Percentiles rank a stretch among this genome's conserved stretches.
phyloP scores from a whole-genome alignment of 2,329 filamentous ascomycete genomes.

The Penicillium decumbens region DNA sequence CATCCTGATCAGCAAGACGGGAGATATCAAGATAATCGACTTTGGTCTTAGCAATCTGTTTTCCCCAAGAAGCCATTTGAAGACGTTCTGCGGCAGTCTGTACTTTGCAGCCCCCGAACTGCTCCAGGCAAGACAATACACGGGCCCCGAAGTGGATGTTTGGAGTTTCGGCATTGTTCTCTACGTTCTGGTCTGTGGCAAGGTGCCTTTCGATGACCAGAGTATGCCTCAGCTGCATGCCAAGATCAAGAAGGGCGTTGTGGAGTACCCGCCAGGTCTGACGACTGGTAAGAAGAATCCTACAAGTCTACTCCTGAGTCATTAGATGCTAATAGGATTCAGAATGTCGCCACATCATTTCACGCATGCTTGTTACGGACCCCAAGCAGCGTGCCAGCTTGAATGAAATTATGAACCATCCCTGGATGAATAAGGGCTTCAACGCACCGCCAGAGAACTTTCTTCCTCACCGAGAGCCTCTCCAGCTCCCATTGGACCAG shows the following conservation, averaged over 20 bases:
- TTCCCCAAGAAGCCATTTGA: conserved; percentile 75
- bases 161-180: conserved; percentile 99
- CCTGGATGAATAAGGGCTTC: conserved; percentile 94
- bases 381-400: conserved; percentile 80
- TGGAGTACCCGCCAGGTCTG: conserved; percentile 93
- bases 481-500: conserved; percentile 77
- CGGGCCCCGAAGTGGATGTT: conserved; percentile 91
- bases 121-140: conserved; percentile 88
- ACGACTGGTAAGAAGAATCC: conserved; percentile 65
- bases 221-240: conserved; percentile 98
- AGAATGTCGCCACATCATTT: conserved; percentile 94
- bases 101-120: conserved; percentile 97
- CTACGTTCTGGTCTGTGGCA: conserved; percentile 94
- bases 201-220: conserved; percentile 97
- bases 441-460: conserved; percentile 82
- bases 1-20: conserved; percentile 97
- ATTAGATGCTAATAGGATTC: conserved; percentile 2
- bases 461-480: conserved; percentile 73
- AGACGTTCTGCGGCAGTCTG: conserved; percentile 95
- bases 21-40: conserved; percentile 99
- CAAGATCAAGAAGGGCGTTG: conserved; percentile 95
- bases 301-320: background rate
- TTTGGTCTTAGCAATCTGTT: conserved; percentile 97
- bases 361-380: conserved; percentile 92
- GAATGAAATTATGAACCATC: conserved; percentile 87